phyloP scores from a whole-genome alignment of 176 grass and related monocot genomes.

The Panicum miliaceum region DNA sequence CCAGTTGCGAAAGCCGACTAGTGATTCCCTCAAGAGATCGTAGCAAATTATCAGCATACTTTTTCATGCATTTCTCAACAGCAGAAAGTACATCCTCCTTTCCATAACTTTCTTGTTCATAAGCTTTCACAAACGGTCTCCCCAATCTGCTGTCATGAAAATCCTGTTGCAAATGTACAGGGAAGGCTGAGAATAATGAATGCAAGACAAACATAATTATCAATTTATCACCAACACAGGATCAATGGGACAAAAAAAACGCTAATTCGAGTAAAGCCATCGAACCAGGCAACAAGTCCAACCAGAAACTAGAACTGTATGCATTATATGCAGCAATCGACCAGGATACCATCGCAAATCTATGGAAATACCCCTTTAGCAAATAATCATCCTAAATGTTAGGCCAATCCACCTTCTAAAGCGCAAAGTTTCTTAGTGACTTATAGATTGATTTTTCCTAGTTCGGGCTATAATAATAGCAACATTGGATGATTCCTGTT shows the following conservation, averaged over 20 bases:
- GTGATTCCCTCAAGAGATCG: constrained; percentile 76
- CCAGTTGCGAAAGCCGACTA: constrained; percentile 71
- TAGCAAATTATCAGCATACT: constrained; percentile 85
- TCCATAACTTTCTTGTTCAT: constrained; percentile 72
- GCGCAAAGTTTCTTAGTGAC: background rate
- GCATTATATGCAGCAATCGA: constrained; percentile 42
- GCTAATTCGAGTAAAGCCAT: background rate
- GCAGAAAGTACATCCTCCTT: constrained; percentile 74
- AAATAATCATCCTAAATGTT: constrained; percentile 19
- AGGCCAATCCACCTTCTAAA: background rate
- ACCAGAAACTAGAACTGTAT: constrained; percentile 43
- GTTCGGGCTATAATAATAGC: constrained; percentile 12
- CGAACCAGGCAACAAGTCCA: background rate
- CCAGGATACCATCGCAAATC: constrained; percentile 29
- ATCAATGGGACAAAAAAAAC: background rate
- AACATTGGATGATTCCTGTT: constrained; percentile 25
- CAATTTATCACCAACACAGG: constrained; percentile 9
- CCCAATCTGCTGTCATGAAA: constrained; percentile 64
- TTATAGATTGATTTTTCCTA: constrained; percentile 3
- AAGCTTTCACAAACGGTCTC: constrained; percentile 53
- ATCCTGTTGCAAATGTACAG: constrained; percentile 53
- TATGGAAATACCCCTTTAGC: background rate
- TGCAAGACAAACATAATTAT: background rate
- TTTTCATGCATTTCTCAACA: constrained; percentile 89
- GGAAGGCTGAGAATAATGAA: background rate